Conservation (phyloP, 192 early-diverging fungal genomes). For the Podila minutissima region DNA sequence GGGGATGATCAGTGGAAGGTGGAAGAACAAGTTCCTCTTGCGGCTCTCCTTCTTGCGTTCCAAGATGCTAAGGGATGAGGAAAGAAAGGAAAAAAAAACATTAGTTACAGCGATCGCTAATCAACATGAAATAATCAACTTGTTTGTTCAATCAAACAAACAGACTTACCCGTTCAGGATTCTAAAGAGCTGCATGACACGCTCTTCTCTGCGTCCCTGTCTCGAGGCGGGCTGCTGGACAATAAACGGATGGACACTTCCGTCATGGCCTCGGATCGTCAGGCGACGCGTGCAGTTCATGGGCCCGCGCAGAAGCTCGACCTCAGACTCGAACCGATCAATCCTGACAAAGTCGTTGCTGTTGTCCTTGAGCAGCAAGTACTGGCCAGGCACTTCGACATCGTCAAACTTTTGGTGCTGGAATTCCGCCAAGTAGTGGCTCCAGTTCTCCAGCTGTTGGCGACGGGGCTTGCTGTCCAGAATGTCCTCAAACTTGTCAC, state of each 20-base stretch:
- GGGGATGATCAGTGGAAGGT: conserved; percentile 92
- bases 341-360: conserved; percentile 95
- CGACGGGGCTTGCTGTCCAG: conserved; percentile 84
- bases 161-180: conserved; percentile 79
- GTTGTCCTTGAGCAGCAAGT: conserved; percentile 83
- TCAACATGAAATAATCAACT: background rate
- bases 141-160: background rate
- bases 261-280: conserved; percentile 92
- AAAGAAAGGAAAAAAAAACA: background rate
- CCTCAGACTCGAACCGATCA: conserved; percentile 92
- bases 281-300: conserved; percentile 79
- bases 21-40: conserved; percentile 81
- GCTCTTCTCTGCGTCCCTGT: conserved; percentile 93
- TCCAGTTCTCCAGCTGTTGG: conserved; percentile 88
- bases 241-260: conserved; percentile 88
- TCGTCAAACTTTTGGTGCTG: conserved; percentile 99
- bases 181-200: conserved; percentile 94
- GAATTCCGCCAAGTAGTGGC: conserved; percentile 96
- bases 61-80: conserved; percentile 62
- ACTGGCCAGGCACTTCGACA: conserved; percentile 99
- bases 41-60: conserved; percentile 87
- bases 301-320: conserved; percentile 85
- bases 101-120: background rate
- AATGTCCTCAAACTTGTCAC: conserved; percentile 90
- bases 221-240: conserved; percentile 94